Evolutionary conservation across 164 flowering plant species (phyloP).

Genomic region (Stephania cephalantha): DNA sequence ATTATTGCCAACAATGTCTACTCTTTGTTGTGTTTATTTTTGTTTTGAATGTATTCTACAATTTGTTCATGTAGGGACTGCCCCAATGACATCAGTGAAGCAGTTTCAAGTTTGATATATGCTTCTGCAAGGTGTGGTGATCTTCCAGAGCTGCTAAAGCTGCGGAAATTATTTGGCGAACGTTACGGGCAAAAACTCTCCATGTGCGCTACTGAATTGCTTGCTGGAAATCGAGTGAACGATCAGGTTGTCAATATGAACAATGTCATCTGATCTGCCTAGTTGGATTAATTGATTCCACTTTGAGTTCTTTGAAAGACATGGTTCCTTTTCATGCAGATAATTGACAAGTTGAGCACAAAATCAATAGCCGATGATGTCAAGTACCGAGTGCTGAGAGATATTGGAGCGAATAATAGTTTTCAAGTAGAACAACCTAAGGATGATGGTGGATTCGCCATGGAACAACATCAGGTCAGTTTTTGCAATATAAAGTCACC

Average conservation of each 20-base stretch:
- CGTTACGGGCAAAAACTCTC: conserved; percentile 64
- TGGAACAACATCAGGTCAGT: no score
- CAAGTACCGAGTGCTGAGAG: conserved; percentile 49
- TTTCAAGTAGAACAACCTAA: conserved; percentile 9
- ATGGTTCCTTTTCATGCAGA: conserved; percentile 3
- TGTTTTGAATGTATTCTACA: background rate
- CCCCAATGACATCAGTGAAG: conserved; percentile 78
- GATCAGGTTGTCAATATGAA: background rate
- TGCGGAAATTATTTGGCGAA: conserved; percentile 58
- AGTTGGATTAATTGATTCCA: background rate
- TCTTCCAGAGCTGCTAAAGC: conserved; percentile 59
- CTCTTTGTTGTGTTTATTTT: background rate
- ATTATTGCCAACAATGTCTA: background rate
- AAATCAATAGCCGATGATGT: conserved; percentile 42
- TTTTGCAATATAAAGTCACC: no score
- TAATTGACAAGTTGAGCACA: conserved; percentile 34
- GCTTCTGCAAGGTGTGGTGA: conserved; percentile 83
- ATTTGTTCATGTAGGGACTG: conserved; percentile 44
- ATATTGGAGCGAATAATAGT: conserved; percentile 41
- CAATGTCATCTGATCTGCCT: background rate
- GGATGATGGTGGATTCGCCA: background rate
- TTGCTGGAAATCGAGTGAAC: conserved; percentile 67
- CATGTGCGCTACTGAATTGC: conserved; percentile 39
- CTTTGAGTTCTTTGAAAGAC: background rate
- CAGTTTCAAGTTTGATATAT: conserved; percentile 71